These are phyloP conservation scores for Polytrichum commune DNA, from an alignment of 225 moss, liverwort and hornwort genomes.

Conservation along the genomic window DNA sequence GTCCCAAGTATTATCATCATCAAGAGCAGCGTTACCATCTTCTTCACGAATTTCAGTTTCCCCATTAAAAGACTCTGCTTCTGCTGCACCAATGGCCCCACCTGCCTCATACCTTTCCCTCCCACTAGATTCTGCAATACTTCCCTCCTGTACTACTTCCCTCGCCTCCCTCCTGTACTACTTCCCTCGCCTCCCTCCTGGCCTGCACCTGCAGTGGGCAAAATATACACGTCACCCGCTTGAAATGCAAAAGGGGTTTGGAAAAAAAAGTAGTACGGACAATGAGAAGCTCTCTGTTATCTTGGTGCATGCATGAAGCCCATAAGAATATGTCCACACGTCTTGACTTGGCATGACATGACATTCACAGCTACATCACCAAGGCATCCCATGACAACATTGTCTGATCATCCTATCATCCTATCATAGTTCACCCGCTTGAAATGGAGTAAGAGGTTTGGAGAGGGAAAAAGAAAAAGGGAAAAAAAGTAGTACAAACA, in stretches of 20 bases:
- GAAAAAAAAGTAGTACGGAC: too few relatives aligned
- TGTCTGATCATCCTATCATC: neutral
- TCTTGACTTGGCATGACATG: too few relatives aligned
- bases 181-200: slow-evolving; percentile 79
- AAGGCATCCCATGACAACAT: neutral
- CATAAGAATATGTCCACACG: too few relatives aligned
- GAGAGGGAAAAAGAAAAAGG: neutral
- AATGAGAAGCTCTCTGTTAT: too few relatives aligned
- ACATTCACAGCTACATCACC: too few relatives aligned
- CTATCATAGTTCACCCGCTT: slow-evolving; percentile 9
- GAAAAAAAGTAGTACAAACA: too few relatives aligned
- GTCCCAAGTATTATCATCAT: slow-evolving; percentile 80
- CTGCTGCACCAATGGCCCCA: slow-evolving; percentile 41
- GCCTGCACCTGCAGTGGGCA: slow-evolving; percentile 67
- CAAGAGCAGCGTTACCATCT: slow-evolving; percentile 84
- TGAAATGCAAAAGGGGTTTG: slow-evolving; percentile 12
- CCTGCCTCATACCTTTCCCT: slow-evolving; percentile 67
- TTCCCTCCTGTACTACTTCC: slow-evolving; percentile 71
- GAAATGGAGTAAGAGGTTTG: slow-evolving; percentile 8
- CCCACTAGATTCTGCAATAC: slow-evolving; percentile 90
- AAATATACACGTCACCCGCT: slow-evolving; percentile 10
- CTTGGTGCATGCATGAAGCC: too few relatives aligned
- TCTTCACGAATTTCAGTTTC: slow-evolving; percentile 84
- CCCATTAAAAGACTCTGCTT: slow-evolving; percentile 86
- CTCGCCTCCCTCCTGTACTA: slow-evolving; percentile 69